A percentile compares a stretch with the other conserved stretches of the same genome.
Conservation (phyloP, 73 alveolate genomes). For the Stentor coeruleus region DNA sequence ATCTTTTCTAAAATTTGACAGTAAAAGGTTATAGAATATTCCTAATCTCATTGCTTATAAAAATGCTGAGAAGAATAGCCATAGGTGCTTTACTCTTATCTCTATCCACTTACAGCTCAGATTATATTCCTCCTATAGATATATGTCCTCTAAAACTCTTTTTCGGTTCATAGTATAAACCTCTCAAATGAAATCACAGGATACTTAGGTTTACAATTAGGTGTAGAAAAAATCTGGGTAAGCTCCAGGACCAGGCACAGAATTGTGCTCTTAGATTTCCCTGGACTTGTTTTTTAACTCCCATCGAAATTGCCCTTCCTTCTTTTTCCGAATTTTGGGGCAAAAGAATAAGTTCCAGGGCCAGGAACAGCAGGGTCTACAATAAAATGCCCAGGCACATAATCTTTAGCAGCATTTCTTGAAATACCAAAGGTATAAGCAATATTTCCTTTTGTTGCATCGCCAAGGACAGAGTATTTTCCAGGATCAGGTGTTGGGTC, state of each 20-base stretch:
- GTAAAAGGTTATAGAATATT: too few species aligned
- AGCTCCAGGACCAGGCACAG: slow-evolving; percentile 70
- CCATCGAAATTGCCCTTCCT: slow-evolving; percentile 38
- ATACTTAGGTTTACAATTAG: not conserved
- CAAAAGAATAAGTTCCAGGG: slow-evolving; percentile 51
- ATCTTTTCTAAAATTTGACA: too few species aligned
- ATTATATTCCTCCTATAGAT: slow-evolving; percentile 14
- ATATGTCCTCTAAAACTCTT: not conserved
- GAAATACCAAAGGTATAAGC: slow-evolving; percentile 43
- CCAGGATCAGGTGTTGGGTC: slow-evolving; percentile 12
- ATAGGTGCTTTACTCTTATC: too few species aligned
- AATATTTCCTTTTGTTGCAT: not conserved
- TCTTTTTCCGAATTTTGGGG: slow-evolving; percentile 35
- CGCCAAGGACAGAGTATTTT: not conserved
- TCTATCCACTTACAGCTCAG: too few species aligned
- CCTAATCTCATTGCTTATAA: too few species aligned
- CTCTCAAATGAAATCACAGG: slow-evolving; percentile 18
- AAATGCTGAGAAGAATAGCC: too few species aligned
- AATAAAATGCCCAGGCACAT: slow-evolving; percentile 36
- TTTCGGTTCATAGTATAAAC: not conserved
- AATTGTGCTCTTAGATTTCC: slow-evolving; percentile 13
- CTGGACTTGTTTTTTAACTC: slow-evolving; percentile 39
- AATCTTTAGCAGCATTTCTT: slow-evolving; percentile 44
- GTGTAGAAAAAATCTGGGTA: slow-evolving; percentile 18
- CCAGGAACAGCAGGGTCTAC: slow-evolving; percentile 66